These are phyloP conservation scores for Calycina marina DNA, from an alignment of 2,329 filamentous ascomycete species.

Conservation along the genomic window DNA sequence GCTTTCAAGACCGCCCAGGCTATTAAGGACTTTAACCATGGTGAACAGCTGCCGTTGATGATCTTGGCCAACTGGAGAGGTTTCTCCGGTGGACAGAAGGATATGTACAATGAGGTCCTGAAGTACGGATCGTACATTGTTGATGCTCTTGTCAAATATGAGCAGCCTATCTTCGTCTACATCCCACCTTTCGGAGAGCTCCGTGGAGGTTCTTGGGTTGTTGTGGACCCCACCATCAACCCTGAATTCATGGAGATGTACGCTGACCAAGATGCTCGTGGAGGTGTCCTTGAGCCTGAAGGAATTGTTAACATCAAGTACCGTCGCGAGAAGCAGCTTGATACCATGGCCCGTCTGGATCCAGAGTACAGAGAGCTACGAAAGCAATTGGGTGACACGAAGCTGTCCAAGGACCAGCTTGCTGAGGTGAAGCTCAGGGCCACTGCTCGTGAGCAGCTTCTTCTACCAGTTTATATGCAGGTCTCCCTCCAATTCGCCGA, in stretches of 20 bases:
- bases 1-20: slow-evolving; percentile 99
- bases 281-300: slow-evolving; percentile 94
- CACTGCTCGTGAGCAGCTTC: slow-evolving; percentile 68
- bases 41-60: slow-evolving; percentile 96
- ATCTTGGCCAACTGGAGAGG: slow-evolving; percentile 99
- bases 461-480: slow-evolving; percentile 87
- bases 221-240: slow-evolving; percentile 98
- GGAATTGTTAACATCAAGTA: slow-evolving; percentile 99
- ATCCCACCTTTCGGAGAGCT: slow-evolving; percentile 94
- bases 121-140: slow-evolving; percentile 99
- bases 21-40: slow-evolving; percentile 97
- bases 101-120: slow-evolving; percentile 99
- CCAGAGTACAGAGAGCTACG: slow-evolving; percentile 69
- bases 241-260: slow-evolving; percentile 98
- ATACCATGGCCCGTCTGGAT: slow-evolving; percentile 93
- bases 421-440: slow-evolving; percentile 73
- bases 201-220: slow-evolving; percentile 96
- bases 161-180: slow-evolving; percentile 98
- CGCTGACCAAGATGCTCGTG: slow-evolving; percentile 83
- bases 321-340: slow-evolving; percentile 90
- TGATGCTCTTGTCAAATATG: slow-evolving; percentile 92
- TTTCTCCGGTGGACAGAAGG: slow-evolving; percentile 97
- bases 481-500: slow-evolving; percentile 96
- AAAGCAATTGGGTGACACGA: slow-evolving; percentile 53
- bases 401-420: slow-evolving; percentile 57